Percentiles rank a stretch among this genome's conserved stretches.
phyloP scores from a whole-genome alignment of 345 rosid genomes.

The Durio zibethinus region DNA sequence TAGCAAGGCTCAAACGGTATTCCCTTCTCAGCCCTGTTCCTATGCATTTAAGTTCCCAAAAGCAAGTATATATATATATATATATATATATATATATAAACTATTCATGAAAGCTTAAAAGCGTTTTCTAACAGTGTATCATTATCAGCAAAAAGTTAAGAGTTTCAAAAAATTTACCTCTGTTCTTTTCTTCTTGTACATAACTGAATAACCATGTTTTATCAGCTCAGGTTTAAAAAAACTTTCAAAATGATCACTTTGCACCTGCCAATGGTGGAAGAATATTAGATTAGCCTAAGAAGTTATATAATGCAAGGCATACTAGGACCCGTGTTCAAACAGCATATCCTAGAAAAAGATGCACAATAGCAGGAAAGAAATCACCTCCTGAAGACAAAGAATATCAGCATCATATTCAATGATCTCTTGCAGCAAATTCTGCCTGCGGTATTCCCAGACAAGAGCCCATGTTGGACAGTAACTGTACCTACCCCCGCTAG shows the following conservation, averaged over 20 bases:
- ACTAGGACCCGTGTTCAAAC: neutral
- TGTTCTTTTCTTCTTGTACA: slow-evolving; percentile 38
- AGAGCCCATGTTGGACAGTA: slow-evolving; percentile 59
- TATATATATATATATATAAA: too few species aligned
- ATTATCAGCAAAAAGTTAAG: neutral
- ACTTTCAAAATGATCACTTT: slow-evolving; percentile 41
- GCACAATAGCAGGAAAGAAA: neutral
- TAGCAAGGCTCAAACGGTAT: neutral
- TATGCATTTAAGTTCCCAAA: neutral
- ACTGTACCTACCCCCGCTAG: slow-evolving; percentile 26
- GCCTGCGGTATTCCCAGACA: slow-evolving; percentile 52
- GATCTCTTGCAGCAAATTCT: slow-evolving; percentile 54
- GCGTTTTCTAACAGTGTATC: neutral
- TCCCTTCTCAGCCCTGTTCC: neutral
- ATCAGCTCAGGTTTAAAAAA: slow-evolving; percentile 37
- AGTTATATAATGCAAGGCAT: neutral
- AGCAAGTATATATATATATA: too few species aligned
- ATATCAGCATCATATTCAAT: slow-evolving; percentile 55
- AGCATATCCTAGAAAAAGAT: neutral
- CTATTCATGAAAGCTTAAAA: neutral
- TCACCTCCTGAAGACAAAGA: slow-evolving; percentile 68
- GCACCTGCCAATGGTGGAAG: slow-evolving; percentile 30
- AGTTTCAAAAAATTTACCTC: slow-evolving; percentile 27
- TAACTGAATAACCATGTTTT: slow-evolving; percentile 38
- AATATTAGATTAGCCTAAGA: neutral